Base-by-base conservation (phyloP, 495 filamentous ascomycete species). In the Lepraria neglecta region DNA sequence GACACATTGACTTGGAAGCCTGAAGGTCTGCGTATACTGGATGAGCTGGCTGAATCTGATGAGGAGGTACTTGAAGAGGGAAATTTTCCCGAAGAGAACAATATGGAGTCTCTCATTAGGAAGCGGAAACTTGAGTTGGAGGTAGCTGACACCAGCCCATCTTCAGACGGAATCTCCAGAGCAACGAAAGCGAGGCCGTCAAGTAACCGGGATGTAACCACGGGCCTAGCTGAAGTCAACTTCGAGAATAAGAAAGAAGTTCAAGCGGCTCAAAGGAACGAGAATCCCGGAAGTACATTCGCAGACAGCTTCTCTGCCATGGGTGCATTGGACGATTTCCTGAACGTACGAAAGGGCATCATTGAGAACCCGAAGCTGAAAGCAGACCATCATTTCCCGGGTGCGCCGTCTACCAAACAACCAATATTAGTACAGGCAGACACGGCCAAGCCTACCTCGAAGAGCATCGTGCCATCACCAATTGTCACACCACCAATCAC, bases 11-110 rank as follows among this genome's bases (percentile, higher is more conserved):
- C 80, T 6, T 77, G 77, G 77, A 86, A 85, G 62, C 71, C 72
- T 3, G 75, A 75, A 4, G 79, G 80, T 0, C 66, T 86, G 12
- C 72, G 74, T 27, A 74, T 87, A 45, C 69, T 87, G 7, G 75
- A 76, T 24, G 69, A 75, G 6, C 56, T 70, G 0, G 74, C 79
- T 11, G 73, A 77, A 24, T 71, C 77, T 38, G 74, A 78, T 19
- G 76, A 83, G 28, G 72, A 80, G 17, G 74, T 80, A 17, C 70
- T 83, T 27, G 72, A 77, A 58, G 43, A 56, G 11, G 58, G 72
- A 38, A 52, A 38, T 52, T 68, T 69, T 61, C 56, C 59, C 21
- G 56, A 71, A 62, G 64, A 58, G 27, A 69, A 66, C 6, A 63
- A 69, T 60, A 60, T 69, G 0, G 45, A 65, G 42, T 64, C 67